Conservation (phyloP, 2,329 filamentous ascomycete species). For the Pezizomycotina sp. region DNA sequence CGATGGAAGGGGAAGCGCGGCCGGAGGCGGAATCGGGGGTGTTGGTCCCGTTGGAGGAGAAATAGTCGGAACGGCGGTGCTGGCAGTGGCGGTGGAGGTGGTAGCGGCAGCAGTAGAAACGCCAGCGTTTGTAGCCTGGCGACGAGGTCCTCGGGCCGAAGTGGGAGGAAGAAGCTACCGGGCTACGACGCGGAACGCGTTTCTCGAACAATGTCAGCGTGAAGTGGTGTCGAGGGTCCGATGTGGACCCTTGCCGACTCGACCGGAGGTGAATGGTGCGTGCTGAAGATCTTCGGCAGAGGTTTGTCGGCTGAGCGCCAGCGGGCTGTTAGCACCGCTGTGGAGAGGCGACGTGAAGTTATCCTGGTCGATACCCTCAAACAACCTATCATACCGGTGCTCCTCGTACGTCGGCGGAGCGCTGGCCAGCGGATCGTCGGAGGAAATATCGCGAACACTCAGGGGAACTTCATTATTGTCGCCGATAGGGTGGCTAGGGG, state of each 20-base stretch:
- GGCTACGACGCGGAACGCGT: constrained; percentile 20
- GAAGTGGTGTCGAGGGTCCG: constrained; percentile 27
- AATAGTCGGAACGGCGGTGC: constrained; percentile 24
- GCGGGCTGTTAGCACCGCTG: constrained; percentile 67
- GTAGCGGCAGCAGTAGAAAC: too few species aligned
- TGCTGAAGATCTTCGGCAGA: constrained; percentile 62
- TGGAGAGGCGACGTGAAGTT: constrained; percentile 58
- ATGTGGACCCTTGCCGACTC: constrained; percentile 24
- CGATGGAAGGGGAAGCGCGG: constrained; percentile 25
- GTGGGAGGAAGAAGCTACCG: constrained; percentile 18
- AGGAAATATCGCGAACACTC: constrained; percentile 38
- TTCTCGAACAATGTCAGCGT: constrained; percentile 21
- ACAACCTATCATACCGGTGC: constrained; percentile 77
- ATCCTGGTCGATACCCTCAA: constrained; percentile 65
- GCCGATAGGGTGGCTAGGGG: constrained; percentile 75
- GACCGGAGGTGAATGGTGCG: constrained; percentile 41
- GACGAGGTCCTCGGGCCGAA: constrained; percentile 32
- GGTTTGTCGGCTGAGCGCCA: constrained; percentile 53
- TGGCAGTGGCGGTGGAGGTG: constrained; percentile 26
- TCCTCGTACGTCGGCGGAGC: constrained; percentile 88
- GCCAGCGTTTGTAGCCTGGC: constrained; percentile 31
- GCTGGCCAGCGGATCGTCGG: constrained; percentile 43
- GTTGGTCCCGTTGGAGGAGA: constrained; percentile 18
- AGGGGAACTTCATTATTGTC: constrained; percentile 66
- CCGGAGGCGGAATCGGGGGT: constrained; percentile 21